A percentile compares a stretch with the other conserved stretches of the same genome.
Conservation (phyloP, 228 moss, liverwort and hornwort species). For the Sphagnum fallax region DNA sequence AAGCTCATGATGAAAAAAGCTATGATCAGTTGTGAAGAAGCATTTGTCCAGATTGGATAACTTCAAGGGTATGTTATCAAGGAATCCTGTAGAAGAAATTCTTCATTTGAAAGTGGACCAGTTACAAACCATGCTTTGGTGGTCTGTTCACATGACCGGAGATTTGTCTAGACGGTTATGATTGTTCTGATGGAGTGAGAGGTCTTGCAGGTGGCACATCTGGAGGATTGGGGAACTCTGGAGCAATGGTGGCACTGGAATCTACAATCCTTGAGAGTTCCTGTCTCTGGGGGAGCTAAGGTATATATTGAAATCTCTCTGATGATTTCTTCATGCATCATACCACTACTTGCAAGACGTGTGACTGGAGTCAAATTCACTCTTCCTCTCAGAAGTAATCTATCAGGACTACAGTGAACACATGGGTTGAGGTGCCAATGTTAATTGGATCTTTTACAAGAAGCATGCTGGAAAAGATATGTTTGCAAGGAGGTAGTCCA, state of each 20-base stretch:
- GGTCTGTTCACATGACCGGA: background rate
- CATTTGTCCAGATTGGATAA: too few species aligned
- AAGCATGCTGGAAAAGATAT: too few species aligned
- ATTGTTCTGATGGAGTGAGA: background rate
- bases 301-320: slow-evolving; percentile 16
- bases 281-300: slow-evolving; percentile 94
- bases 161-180: background rate
- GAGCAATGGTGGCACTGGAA: slow-evolving; percentile 96
- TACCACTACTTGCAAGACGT: background rate
- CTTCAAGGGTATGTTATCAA: too few species aligned
- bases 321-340: background rate
- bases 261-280: slow-evolving; percentile 92
- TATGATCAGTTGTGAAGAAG: too few species aligned
- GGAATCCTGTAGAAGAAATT: background rate
- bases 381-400: background rate
- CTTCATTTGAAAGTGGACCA: background rate
- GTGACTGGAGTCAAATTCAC: background rate
- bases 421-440: too few species aligned
- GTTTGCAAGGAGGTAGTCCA: too few species aligned
- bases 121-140: background rate
- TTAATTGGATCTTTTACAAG: too few species aligned
- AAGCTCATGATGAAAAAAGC: background rate
- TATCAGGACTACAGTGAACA: too few species aligned
- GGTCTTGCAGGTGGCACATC: slow-evolving; percentile 54
- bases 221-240: slow-evolving; percentile 75